Evolutionary conservation across 768 basidiomycete genomes (phyloP).

Genomic region (Fomitopsis serialis): DNA sequence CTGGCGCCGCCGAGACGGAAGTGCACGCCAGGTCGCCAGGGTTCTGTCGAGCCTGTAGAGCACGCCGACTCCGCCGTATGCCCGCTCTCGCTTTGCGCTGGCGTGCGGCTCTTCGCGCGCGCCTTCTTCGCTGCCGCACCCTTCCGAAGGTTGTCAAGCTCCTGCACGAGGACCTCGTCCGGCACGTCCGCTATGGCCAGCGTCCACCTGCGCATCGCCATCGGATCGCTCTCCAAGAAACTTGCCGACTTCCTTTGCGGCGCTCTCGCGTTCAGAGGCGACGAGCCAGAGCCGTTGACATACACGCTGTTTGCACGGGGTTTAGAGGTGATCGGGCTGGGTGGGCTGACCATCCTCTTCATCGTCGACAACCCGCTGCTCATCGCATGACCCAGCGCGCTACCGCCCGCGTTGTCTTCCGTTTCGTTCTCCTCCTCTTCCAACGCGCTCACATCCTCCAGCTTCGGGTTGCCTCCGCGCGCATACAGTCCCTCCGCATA

Average conservation of each 20-base stretch:
- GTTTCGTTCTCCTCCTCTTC: neutral
- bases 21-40: constrained; percentile 4
- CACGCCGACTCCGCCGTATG: constrained; percentile 13
- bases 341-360: neutral
- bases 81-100: constrained; percentile 9
- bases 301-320: neutral
- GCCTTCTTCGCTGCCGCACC: constrained; percentile 14
- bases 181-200: constrained; percentile 28
- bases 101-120: neutral
- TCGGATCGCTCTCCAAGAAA: constrained; percentile 13
- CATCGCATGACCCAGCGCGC: neutral
- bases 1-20: constrained; percentile 15
- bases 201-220: constrained; percentile 25
- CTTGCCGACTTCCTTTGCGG: neutral
- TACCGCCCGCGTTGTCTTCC: neutral
- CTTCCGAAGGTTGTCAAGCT: constrained; percentile 24
- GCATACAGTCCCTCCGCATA: constrained; percentile 2
- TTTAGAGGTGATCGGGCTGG: neutral
- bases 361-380: constrained; percentile 1
- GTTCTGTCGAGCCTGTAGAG: neutral
- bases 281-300: neutral
- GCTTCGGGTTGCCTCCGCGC: constrained; percentile 2
- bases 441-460: neutral
- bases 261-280: neutral
- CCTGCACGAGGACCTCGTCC: constrained; percentile 25